A percentile compares a stretch with the other conserved stretches of the same genome.
Conservation (phyloP, 208 protist species). For the Crithidia sp. region DNA sequence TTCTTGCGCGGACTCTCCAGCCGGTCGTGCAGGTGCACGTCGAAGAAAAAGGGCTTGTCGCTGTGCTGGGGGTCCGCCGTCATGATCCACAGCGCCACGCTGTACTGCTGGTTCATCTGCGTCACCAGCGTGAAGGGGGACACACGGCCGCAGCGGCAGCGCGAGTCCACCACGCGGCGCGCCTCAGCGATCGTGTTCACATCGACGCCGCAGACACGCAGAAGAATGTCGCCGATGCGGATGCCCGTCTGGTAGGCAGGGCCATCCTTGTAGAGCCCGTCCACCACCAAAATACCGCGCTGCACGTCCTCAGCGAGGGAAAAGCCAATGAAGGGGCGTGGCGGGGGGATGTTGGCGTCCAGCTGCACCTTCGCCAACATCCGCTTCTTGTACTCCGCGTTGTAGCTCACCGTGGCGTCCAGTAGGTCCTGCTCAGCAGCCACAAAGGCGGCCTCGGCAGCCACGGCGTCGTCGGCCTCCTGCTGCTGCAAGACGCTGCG, state of each 20-base stretch:
- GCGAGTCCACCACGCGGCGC: slow-evolving; percentile 30
- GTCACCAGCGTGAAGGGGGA: slow-evolving; percentile 45
- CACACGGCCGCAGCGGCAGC: slow-evolving; percentile 40
- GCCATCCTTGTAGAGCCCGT: slow-evolving; percentile 44
- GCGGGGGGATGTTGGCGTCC: slow-evolving; percentile 8
- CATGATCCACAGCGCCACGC: slow-evolving; percentile 58
- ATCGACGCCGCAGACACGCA: slow-evolving; percentile 32
- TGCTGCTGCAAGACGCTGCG: neutral
- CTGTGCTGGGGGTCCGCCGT: slow-evolving; percentile 45
- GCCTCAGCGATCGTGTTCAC: slow-evolving; percentile 45
- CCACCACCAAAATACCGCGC: slow-evolving; percentile 35
- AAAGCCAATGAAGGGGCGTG: slow-evolving; percentile 61
- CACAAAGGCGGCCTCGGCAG: neutral
- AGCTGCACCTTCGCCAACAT: slow-evolving; percentile 13
- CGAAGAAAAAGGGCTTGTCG: slow-evolving; percentile 49
- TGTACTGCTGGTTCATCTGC: slow-evolving; percentile 41
- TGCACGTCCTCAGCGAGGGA: slow-evolving; percentile 42
- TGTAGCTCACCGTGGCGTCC: slow-evolving; percentile 31
- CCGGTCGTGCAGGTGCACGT: slow-evolving; percentile 39
- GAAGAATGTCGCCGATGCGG: slow-evolving; percentile 50
- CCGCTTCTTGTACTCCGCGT: slow-evolving; percentile 36
- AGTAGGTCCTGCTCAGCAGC: slow-evolving; percentile 25
- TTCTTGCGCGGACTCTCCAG: slow-evolving; percentile 35
- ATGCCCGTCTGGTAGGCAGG: slow-evolving; percentile 62
- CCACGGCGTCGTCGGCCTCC: slow-evolving; percentile 2